Evolutionary conservation across 2,329 filamentous ascomycete species (phyloP).

Genomic region (Rhynchosporium graminicola): DNA sequence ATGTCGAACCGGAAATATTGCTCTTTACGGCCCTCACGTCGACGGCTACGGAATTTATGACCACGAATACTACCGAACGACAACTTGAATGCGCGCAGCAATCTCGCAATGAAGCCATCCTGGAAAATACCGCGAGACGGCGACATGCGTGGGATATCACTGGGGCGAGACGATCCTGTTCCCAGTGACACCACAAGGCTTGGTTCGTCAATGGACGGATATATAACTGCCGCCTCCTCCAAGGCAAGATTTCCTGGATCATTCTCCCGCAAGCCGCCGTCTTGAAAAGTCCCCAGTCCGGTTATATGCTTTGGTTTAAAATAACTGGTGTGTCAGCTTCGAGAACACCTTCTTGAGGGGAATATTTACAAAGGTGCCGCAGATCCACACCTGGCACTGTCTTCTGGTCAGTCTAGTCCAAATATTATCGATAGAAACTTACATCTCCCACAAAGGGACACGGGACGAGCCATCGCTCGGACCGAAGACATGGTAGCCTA

Average conservation of each 20-base stretch:
- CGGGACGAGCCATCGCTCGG: neutral
- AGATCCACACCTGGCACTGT: neutral
- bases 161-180: neutral
- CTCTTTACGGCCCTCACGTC: neutral
- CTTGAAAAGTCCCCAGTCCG: neutral
- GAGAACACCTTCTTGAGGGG: neutral
- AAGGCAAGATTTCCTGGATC: neutral
- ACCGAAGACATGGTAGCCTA: constrained; percentile 2
- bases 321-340: neutral
- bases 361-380: constrained; percentile 3
- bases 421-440: constrained; percentile 3
- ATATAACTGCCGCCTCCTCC: constrained; percentile 2
- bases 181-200: neutral
- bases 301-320: constrained; percentile 3
- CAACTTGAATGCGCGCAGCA: neutral
- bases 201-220: constrained; percentile 1
- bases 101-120: neutral
- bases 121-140: neutral
- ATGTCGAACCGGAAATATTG: constrained; percentile 2
- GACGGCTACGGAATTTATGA: constrained; percentile 3
- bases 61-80: neutral
- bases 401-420: neutral
- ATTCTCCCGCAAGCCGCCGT: neutral
- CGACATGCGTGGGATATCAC: neutral
- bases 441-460: neutral